A percentile compares a stretch with the other conserved stretches of the same genome.
Evolutionary conservation across 352 stramenopile genomes (phyloP).

Genomic region (Halophytophthora batemanensis): DNA sequence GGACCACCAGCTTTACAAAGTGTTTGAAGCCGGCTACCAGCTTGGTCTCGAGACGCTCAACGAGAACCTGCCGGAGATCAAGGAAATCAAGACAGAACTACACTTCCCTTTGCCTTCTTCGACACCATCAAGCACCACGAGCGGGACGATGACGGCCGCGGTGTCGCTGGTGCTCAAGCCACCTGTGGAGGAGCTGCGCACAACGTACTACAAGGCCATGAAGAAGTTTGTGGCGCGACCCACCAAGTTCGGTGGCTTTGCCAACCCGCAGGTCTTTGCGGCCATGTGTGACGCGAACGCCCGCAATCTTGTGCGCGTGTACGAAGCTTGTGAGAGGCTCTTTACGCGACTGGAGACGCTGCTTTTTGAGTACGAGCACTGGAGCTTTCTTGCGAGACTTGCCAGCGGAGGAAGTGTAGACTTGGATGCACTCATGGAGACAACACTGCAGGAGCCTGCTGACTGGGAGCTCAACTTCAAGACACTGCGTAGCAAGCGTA

Average conservation of each 20-base stretch:
- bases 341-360: slow-evolving; percentile 81
- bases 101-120: slow-evolving; percentile 43
- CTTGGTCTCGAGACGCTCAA: slow-evolving; percentile 94
- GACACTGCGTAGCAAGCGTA: slow-evolving; percentile 83
- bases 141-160: slow-evolving; percentile 3
- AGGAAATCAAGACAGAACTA: slow-evolving; percentile 78
- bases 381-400: slow-evolving; percentile 58
- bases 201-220: slow-evolving; percentile 94
- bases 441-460: slow-evolving; percentile 50
- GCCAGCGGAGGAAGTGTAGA: slow-evolving; percentile 45
- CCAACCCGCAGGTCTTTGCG: slow-evolving; percentile 80
- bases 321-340: slow-evolving; percentile 89
- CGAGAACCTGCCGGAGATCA: slow-evolving; percentile 90
- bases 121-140: neutral
- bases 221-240: slow-evolving; percentile 94
- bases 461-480: slow-evolving; percentile 93
- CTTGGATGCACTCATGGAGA: slow-evolving; percentile 81
- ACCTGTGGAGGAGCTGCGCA: slow-evolving; percentile 89
- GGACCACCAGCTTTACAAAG: slow-evolving; percentile 96
- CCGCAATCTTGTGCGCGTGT: slow-evolving; percentile 84
- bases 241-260: slow-evolving; percentile 87
- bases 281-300: slow-evolving; percentile 90
- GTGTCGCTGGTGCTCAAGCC: slow-evolving; percentile 85
- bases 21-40: slow-evolving; percentile 92
- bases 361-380: slow-evolving; percentile 79